Evolutionary conservation across 148 eudicot species (phyloP).

Genomic region (Rhododendron ovatum): DNA sequence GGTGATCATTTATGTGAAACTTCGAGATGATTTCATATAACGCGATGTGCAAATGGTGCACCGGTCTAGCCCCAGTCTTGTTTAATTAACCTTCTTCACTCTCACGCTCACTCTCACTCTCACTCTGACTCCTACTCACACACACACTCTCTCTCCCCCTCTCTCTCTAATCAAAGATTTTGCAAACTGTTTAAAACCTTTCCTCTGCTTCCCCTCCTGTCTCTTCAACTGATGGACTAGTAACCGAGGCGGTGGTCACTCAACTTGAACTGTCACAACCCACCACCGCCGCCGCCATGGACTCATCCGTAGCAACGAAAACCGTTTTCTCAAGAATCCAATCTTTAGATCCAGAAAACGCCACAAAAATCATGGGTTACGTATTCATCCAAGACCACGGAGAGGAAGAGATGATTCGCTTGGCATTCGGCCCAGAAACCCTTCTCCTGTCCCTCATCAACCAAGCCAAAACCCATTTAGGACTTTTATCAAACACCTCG

Average conservation of each 20-base stretch:
- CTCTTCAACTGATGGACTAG: background rate
- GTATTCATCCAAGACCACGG: slow-evolving; percentile 52
- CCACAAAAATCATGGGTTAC: slow-evolving; percentile 65
- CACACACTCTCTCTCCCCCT: background rate
- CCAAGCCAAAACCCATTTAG: slow-evolving; percentile 43
- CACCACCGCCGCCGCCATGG: slow-evolving; percentile 37
- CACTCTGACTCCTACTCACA: background rate
- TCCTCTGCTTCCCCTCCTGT: background rate
- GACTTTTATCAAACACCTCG: slow-evolving; percentile 39
- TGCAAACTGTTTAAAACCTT: slow-evolving; percentile 12
- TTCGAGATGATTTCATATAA: too few relatives aligned
- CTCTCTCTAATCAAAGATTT: background rate
- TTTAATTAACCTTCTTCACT: too few relatives aligned
- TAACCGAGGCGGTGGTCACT: background rate
- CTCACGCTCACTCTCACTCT: too few relatives aligned
- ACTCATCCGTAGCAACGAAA: slow-evolving; percentile 55
- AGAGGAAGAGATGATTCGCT: slow-evolving; percentile 70
- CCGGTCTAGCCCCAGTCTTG: too few relatives aligned
- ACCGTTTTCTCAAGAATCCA: slow-evolving; percentile 53
- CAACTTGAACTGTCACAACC: background rate
- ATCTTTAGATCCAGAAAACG: slow-evolving; percentile 71
- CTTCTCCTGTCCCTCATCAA: slow-evolving; percentile 36
- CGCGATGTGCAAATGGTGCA: too few relatives aligned
- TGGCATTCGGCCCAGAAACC: slow-evolving; percentile 61
- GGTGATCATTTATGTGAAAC: too few relatives aligned